Evolutionary conservation across 176 grass and related monocot genomes (phyloP).

Genomic region (Poa annua): DNA sequence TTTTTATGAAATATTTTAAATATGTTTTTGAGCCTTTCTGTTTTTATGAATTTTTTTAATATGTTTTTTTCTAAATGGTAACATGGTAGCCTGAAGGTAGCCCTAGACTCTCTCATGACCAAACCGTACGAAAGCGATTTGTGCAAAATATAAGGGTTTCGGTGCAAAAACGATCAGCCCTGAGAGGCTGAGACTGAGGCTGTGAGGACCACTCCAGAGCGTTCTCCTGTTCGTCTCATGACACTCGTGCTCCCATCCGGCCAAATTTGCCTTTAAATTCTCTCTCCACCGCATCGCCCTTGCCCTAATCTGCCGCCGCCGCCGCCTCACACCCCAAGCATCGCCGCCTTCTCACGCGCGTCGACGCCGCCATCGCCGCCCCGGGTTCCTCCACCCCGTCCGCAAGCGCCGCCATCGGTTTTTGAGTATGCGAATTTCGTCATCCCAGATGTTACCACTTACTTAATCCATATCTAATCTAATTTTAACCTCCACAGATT

Average conservation of each 20-base stretch:
- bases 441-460: background rate
- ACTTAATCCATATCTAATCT: background rate
- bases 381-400: background rate
- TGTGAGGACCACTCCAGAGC: too few relatives aligned
- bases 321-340: background rate
- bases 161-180: too few relatives aligned
- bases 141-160: too few relatives aligned
- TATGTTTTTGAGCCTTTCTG: too few relatives aligned
- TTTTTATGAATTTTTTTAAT: too few relatives aligned
- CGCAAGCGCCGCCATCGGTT: background rate
- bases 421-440: background rate
- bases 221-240: background rate
- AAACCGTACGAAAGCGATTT: too few relatives aligned
- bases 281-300: background rate
- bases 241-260: background rate
- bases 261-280: background rate
- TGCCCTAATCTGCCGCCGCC: background rate
- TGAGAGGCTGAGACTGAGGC: too few relatives aligned
- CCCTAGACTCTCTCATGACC: too few relatives aligned
- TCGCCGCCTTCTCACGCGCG: background rate
- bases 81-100: too few relatives aligned
- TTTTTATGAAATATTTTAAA: too few relatives aligned
- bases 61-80: too few relatives aligned
- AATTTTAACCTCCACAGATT: background rate
- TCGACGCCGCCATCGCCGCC: background rate